Evolutionary conservation across 331 rosid genomes (phyloP), one percentile per base, ranked within the genome.

Genomic region (Saraca asoca): DNA sequence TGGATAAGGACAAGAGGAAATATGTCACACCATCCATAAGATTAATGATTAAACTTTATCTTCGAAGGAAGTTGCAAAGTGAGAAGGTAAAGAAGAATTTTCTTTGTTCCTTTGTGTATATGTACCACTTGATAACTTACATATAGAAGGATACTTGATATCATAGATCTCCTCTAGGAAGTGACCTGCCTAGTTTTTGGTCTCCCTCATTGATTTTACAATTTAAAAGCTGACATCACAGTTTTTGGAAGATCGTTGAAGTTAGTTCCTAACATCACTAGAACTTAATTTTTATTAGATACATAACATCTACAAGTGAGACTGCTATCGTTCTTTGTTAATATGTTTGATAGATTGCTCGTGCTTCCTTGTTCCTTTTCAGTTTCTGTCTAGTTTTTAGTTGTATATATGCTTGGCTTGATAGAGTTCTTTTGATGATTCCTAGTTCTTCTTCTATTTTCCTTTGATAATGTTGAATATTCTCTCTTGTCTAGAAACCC

Each of bases 11-110:
- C 29, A 84, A 74, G 78, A 74, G 89, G 52, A 79, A 62, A 79
- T 85, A 73, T 13, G 84, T 93, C 60, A 93, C 98, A 2, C 93
- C 95, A 67, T 89, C 96, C 14, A 80, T 90, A 43, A 84, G 96
- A 46, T 60, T 93, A 68, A 84, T 93, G 95, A 38, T 90, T 64
- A 82, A 84, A 75, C 98, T 93, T 81, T 79, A 75, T 76, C 31
- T 88, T 54, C 77, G 86, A 58, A 85, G 83, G 69, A 89, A 87
- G 63, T 72, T 89, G 79, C 91, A 93, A 81, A 49, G 67, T 72
- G 87, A 87, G 13, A 82, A 83, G 89, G 98, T 90, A 63, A 53
- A 13, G 7, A n/a, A 53, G 19, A 51, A 66, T 1, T 64, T 12
- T 12, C 34, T 50, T 12, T 11, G 39, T 44, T 46, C 17, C 16